Base-by-base conservation (phyloP, 169 alveolate species). In the Cryptosporidium ubiquitum region DNA sequence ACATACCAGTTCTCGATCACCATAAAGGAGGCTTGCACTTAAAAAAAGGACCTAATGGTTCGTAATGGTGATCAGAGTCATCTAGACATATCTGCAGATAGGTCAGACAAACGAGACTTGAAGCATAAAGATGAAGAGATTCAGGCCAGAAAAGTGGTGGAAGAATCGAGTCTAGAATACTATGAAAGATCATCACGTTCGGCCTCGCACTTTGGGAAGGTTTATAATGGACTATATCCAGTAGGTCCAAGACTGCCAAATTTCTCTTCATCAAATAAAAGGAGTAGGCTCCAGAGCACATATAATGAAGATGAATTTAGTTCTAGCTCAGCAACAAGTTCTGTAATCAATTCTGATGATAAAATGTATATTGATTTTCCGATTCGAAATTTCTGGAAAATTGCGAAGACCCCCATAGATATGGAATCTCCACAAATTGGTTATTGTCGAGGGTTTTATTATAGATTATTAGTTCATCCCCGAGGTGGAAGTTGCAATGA, bases 401-500 rank as follows among this genome's bases (percentile, higher is more conserved):
- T 95, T 33, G 97, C 97, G 23, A 96, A 96, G 93, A 94, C 96
- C 26, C 97, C 95, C 70, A 96, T 95, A 61, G 97, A 96, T 71
- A 86, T 96, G 68, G 97, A 96, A 70, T 94, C 97, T n/a, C 96
- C 96, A n/a, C 92, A 86, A 47, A 93, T 92, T 73, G 98, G 98
- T 20, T 93, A 94, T 75, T 96, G 97, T 60, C 86, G 95, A 55
- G 98, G 97, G 42, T 96, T 96, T 74, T 93, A 92, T 85, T 96
- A 94, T 79, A 92, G 95, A 74, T 86, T 96, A 39, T 92, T 96
- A 68, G 92, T 96, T 42, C 97, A 96, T 84, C 98, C 98, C 31
- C 70, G 97, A 57, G 98, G 98, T 57, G 95, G 96, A 2, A 93
- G 96, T 31, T 95, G 96, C 68, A 96, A 96, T 14, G 98, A 96